Base-by-base conservation (phyloP, 208 protist genomes). In the Leptomonas seymouri region DNA sequence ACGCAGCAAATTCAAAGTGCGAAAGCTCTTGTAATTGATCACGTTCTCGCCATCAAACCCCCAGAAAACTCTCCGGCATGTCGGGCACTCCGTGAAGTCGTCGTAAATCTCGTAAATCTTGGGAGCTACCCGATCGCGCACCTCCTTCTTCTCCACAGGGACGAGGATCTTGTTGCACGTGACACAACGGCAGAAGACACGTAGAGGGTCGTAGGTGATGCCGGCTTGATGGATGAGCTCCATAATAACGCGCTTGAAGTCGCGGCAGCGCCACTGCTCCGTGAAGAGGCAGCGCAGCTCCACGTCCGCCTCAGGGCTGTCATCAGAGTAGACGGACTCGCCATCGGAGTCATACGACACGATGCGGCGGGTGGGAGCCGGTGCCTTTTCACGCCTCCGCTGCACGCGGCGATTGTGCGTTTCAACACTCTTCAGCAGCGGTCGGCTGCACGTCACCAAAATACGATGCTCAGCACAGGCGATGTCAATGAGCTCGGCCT, bases 61-160 rank as follows among this genome's bases (percentile, higher is more conserved):
- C 84, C 89, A 94, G 67, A 90, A 94, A 20, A 94, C 89, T 57
- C 88, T 94, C 21, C 55, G 53, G 61, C 89, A 94, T 44, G n/a
- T 48, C 12, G 85, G 79, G 67, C 85, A 94, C 57, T 87, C 76
- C 25, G 81, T 86, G 67, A 94, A 94, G 15, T 78, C 76, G 31
- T 83, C 71, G 77, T 90, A 94, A 48, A 90, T 84, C 49, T 65
- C 70, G 69, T 77, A 91, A 3, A 94, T 81, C 53, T 67, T 83
- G 21, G 64, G 71, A 55, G 81, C 71, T 48, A 94, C 89, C 9
- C 85, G 84, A 8, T 20, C 48, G 58, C 69, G 50, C 48, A 86
- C 84, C 11, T 53, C 41, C 30, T 74, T 64, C 68, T 90, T 90
- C 41, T 34, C 67, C 20, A 86, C 75, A 18, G 76, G 44, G 28